Conservation (phyloP, 768 basidiomycete species). For the Leccinum sublutescens region DNA sequence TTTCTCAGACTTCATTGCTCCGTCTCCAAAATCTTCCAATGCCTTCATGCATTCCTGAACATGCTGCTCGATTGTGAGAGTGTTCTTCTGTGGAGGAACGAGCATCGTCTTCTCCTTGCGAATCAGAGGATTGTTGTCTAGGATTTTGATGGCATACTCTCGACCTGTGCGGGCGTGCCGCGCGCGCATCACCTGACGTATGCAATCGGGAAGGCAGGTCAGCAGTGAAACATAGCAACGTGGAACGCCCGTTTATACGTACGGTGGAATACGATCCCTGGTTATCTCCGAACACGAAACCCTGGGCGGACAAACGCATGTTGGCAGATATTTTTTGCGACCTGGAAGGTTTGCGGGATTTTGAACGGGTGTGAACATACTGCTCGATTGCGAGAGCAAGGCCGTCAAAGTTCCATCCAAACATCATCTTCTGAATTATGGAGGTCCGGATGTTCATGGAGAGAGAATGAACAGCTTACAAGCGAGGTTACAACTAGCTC, state of each 20-base stretch:
- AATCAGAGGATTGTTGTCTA: slow-evolving; percentile 81
- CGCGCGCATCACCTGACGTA: slow-evolving; percentile 54
- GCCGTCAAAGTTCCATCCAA: too few relatives aligned
- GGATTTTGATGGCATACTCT: slow-evolving; percentile 73
- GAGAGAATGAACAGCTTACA: too few relatives aligned
- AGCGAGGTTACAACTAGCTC: too few relatives aligned
- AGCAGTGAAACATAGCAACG: slow-evolving; percentile 8
- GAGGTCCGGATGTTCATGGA: too few relatives aligned
- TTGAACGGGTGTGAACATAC: slow-evolving; percentile 29
- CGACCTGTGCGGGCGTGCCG: slow-evolving; percentile 54
- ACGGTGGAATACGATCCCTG: slow-evolving; percentile 85
- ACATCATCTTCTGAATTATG: too few relatives aligned
- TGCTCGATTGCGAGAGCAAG: too few relatives aligned
- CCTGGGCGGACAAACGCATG: slow-evolving; percentile 47
- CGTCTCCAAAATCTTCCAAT: too few relatives aligned
- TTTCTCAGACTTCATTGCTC: too few relatives aligned
- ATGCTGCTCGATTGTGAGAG: slow-evolving; percentile 36
- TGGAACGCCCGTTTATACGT: slow-evolving; percentile 27
- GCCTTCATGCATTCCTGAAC: too few relatives aligned
- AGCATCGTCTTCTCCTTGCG: slow-evolving; percentile 69
- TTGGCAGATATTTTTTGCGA: slow-evolving; percentile 47
- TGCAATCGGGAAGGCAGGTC: slow-evolving; percentile 1
- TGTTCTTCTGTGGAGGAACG: slow-evolving; percentile 78
- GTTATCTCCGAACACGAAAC: slow-evolving; percentile 72
- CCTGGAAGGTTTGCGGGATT: slow-evolving; percentile 38